Evolutionary conservation across 306 rosid species (phyloP), one percentile per base, ranked within the genome.

Genomic region (Purshia tridentata): DNA sequence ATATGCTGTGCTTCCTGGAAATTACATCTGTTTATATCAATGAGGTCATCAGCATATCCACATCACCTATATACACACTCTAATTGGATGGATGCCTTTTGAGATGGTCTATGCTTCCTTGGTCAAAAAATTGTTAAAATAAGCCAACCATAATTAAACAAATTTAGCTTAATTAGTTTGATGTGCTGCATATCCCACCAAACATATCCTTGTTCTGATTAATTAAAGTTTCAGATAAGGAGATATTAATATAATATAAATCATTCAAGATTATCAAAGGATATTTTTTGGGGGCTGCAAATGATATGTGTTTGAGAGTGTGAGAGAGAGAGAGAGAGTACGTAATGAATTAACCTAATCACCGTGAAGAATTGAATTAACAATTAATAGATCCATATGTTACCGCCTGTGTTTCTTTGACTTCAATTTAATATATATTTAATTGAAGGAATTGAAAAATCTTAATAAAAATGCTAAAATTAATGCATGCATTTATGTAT

Each of bases 1-100:
- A 29, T 29, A 56, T 67, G 15, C 56, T 3, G 75, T 72, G 84
- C 55, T 90, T 90, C 93, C 77, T 8, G 78, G 96, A 90, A 90
- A 72, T 40, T 81, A 47, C 91, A 10, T 72, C 44, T 63, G 78
- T 76, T 76, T 4, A 9, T 37, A 3, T 44, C 60, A 67, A 72
- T 69, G 74, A 67, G 61, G 64, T 69, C 69, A 69, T 69, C 69
- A 69, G 60, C 74, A 51, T 37, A 54, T 74, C 70, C 3, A 55
- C 46, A 39, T 68, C 73, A 72, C 67, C 22, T 40, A 76, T 29
- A 73, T 78, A 83, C 35, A 29, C 29, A 23, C 70, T 61, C 45
- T 71, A 49, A 78, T 70, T 49, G 67, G 65, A 77, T 69, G 74
- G 81, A 69, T 29, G 44, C 40, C 18, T 72, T 69, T 58, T 69